Conservation (phyloP, 345 rosid genomes). For the Arabidopsis thaliana region DNA sequence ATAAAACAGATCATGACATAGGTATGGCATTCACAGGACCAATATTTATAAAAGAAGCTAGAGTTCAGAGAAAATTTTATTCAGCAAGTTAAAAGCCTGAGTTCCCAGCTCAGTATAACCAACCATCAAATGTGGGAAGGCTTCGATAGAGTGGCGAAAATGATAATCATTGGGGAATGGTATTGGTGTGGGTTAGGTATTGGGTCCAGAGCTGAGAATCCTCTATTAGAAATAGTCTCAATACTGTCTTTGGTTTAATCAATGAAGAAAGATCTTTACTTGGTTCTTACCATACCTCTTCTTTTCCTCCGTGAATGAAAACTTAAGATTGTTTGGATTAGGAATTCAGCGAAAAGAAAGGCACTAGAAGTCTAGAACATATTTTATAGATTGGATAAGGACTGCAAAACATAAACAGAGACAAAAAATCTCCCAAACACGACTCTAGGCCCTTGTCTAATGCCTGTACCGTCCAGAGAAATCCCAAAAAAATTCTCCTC, state of each 20-base stretch:
- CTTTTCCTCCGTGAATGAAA: slow-evolving; percentile 13
- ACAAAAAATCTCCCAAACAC: slow-evolving; percentile 19
- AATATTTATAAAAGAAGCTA: slow-evolving; percentile 19
- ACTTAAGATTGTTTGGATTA: slow-evolving; percentile 8
- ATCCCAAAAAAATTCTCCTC: slow-evolving; percentile 21
- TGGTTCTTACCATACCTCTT: slow-evolving; percentile 25
- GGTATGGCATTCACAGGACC: slow-evolving; percentile 18
- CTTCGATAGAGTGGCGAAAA: neutral
- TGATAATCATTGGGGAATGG: slow-evolving; percentile 11
- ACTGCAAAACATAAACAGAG: slow-evolving; percentile 27
- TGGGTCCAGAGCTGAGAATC: slow-evolving; percentile 24
- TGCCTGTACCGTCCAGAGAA: neutral
- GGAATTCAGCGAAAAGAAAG: slow-evolving; percentile 1
- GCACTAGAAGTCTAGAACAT: slow-evolving; percentile 13
- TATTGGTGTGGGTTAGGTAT: slow-evolving; percentile 1
- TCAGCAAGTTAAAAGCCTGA: slow-evolving; percentile 24
- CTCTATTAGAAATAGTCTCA: slow-evolving; percentile 10
- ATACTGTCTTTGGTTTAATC: slow-evolving; percentile 13
- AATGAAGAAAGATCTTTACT: slow-evolving; percentile 16
- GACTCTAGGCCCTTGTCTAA: slow-evolving; percentile 20
- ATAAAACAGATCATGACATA: slow-evolving; percentile 26
- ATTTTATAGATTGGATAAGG: neutral
- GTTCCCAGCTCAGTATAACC: slow-evolving; percentile 16
- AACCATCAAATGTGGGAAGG: slow-evolving; percentile 19
- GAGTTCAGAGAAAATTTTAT: slow-evolving; percentile 14